Percentiles rank a stretch among this genome's conserved stretches.
Conservation (phyloP, 1,284 basidiomycete species). For the Cryptococcus floricola region DNA sequence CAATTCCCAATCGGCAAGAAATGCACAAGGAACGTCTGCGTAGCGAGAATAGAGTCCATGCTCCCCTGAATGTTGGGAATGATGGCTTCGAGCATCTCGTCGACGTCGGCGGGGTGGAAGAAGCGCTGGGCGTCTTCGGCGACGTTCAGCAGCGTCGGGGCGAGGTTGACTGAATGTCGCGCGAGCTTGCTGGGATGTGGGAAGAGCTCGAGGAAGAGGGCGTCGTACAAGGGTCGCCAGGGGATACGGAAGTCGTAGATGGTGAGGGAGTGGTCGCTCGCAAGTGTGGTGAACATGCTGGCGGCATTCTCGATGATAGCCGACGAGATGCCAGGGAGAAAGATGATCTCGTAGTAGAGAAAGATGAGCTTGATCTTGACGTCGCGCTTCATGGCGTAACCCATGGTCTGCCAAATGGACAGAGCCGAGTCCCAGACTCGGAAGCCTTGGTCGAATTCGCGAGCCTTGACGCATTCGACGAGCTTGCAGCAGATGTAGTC, state of each 20-base stretch:
- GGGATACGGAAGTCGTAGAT: slow-evolving; percentile 80
- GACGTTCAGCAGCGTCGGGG: slow-evolving; percentile 67
- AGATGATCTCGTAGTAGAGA: slow-evolving; percentile 66
- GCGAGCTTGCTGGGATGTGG: slow-evolving; percentile 76
- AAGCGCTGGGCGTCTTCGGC: slow-evolving; percentile 78
- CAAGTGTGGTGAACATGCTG: slow-evolving; percentile 54
- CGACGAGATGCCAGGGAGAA: slow-evolving; percentile 55
- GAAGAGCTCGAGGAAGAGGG: slow-evolving; percentile 76
- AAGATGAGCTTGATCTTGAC: slow-evolving; percentile 71
- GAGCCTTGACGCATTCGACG: slow-evolving; percentile 69
- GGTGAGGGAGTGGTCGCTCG: slow-evolving; percentile 65
- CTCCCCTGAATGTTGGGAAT: slow-evolving; percentile 66
- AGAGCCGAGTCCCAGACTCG: slow-evolving; percentile 74
- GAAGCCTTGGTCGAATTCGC: slow-evolving; percentile 73
- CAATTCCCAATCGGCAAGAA: slow-evolving; percentile 75
- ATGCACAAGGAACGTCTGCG: slow-evolving; percentile 74
- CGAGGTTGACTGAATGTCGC: slow-evolving; percentile 59
- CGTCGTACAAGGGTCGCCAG: slow-evolving; percentile 80
- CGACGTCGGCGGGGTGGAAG: slow-evolving; percentile 82
- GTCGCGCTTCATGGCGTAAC: slow-evolving; percentile 78
- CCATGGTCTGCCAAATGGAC: slow-evolving; percentile 71
- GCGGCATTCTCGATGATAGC: slow-evolving; percentile 52
- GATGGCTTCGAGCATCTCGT: slow-evolving; percentile 75
- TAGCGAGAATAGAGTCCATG: slow-evolving; percentile 70
- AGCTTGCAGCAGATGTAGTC: slow-evolving; percentile 67